Evolutionary conservation across 2,329 filamentous ascomycete species (phyloP), one percentile per base, ranked within the genome.

Genomic region (Seiridium cupressi): DNA sequence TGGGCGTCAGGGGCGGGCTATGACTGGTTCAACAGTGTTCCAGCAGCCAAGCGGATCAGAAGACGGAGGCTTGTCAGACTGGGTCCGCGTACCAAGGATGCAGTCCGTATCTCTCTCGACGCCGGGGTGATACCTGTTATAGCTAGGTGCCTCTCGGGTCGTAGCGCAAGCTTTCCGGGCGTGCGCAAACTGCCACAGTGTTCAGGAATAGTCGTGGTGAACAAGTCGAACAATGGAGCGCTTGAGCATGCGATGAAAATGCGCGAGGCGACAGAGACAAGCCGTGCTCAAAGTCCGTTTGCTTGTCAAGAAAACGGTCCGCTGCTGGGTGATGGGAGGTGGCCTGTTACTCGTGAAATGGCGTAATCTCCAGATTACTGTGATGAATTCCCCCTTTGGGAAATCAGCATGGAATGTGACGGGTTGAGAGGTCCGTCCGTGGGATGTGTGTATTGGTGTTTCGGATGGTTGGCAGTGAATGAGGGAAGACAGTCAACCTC

Each of bases 301-400:
- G 49, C n/a, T 35, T 13, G 8, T 34, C 49, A 35, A 32, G 49
- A 51, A 51, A 11, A 49, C 46, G 18, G 18, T 26, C 18, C 18
- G 18, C 18, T 26, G 18, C 18, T 26, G 18, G 49, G 9, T 31
- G 44, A 47, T 18, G n/a, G 9, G 54, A 34, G 9, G 10, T 40
- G n/a, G 31, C n/a, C 18, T 32, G 10, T 35, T 34, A 53, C 31
- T 35, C 32, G 49, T 34, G 26, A 57, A 46, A 57, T 57, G 42
- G 54, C 35, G 54, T 35, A 57, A 57, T 57, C n/a, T 57, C 54
- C 53, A 44, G 38, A 9, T 55, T 8, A 44, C 36, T 34, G 53
- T 44, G 44, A 26, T 36, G n/a, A 46, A 57, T 57, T 35, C 5
- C 54, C 42, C 26, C 31, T 57, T 57, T 57, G 32, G 54, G 54